Evolutionary conservation across 768 basidiomycete genomes (phyloP).

Genomic region (Mycena rosella): DNA sequence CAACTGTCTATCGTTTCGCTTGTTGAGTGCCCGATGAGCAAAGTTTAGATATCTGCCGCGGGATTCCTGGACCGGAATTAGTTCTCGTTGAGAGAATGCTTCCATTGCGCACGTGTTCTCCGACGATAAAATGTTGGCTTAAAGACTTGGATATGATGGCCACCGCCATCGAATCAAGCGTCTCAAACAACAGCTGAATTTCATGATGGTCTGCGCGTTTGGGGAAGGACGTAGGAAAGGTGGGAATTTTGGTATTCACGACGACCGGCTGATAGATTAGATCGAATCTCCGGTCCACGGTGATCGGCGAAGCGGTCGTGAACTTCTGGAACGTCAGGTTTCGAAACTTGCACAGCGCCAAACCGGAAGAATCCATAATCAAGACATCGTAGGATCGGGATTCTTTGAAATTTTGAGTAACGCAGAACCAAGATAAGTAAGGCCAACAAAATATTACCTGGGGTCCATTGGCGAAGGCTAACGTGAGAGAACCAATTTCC

Average conservation of each 20-base stretch:
- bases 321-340: conserved; percentile 1
- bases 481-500: conserved; percentile 27
- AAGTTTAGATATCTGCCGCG: conserved; percentile 12
- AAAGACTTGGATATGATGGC: conserved; percentile 16
- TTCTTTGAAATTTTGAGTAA: background rate
- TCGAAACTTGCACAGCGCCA: conserved; percentile 1
- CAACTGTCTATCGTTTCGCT: background rate
- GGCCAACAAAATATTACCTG: background rate
- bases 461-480: conserved; percentile 1
- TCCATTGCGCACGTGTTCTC: background rate
- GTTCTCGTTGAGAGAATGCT: background rate
- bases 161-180: conserved; percentile 10
- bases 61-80: conserved; percentile 4
- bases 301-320: background rate
- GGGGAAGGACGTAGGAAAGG: background rate
- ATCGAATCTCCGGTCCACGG: background rate
- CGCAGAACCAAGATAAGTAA: background rate
- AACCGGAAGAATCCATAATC: conserved; percentile 7
- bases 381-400: conserved; percentile 12
- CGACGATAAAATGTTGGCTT: background rate
- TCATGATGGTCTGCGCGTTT: background rate
- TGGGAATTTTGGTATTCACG: background rate
- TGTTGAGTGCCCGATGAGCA: background rate
- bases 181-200: background rate
- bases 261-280: conserved; percentile 12